Percentiles rank a stretch among this genome's conserved stretches.
Conservation (phyloP, 257 asterid species). For the Dorcoceras hygrometricum region DNA sequence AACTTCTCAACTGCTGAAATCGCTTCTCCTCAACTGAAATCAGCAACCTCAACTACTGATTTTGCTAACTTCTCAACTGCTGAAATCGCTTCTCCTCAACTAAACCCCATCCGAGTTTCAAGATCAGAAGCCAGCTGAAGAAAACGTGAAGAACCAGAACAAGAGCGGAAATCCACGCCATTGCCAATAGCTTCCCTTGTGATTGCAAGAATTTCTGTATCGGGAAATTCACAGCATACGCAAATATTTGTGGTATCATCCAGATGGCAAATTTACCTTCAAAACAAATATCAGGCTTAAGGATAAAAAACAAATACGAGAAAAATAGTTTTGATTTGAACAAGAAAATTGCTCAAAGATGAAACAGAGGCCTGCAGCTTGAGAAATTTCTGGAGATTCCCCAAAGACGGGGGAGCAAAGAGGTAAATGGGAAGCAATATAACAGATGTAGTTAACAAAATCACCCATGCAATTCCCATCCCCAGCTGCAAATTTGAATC, state of each 20-base stretch:
- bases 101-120: too few relatives aligned
- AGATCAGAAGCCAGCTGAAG: too few relatives aligned
- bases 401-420: conserved; percentile 70
- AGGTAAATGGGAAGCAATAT: conserved; percentile 60
- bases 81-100: too few relatives aligned
- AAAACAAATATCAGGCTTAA: conserved; percentile 12
- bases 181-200: conserved; percentile 65
- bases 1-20: too few relatives aligned
- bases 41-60: too few relatives aligned
- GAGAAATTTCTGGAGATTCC: conserved; percentile 48
- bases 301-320: neutral
- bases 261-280: conserved; percentile 65
- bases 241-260: conserved; percentile 80
- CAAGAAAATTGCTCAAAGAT: too few relatives aligned
- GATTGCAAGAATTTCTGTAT: conserved; percentile 80
- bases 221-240: conserved; percentile 77
- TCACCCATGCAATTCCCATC: conserved; percentile 91
- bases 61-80: too few relatives aligned
- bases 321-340: neutral
- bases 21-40: too few relatives aligned
- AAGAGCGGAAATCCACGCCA: conserved; percentile 57
- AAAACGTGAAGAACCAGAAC: conserved; percentile 49
- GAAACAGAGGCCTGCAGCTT: conserved; percentile 60
- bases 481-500: conserved; percentile 62
- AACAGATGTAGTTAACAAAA: conserved; percentile 44